phyloP scores from a whole-genome alignment of 2,329 filamentous ascomycete species.

The Aspergillus nomiae region DNA sequence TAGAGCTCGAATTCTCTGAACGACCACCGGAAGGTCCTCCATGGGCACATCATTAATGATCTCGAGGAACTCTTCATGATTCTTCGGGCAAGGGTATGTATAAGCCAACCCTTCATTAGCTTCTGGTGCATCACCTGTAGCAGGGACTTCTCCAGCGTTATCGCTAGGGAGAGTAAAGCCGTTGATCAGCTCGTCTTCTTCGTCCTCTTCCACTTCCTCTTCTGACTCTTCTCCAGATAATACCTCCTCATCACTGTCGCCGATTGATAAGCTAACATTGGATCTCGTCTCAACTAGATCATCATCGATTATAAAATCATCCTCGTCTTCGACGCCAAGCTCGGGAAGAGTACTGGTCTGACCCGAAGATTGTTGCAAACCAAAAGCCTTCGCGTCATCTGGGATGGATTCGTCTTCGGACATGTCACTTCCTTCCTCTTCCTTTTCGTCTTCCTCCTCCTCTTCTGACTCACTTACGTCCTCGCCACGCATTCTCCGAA shows the following conservation, averaged over 20 bases:
- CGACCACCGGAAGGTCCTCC: constrained; percentile 71
- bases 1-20: constrained; percentile 88
- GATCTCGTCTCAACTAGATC: constrained; percentile 83
- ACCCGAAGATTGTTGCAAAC: constrained; percentile 56
- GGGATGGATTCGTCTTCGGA: constrained; percentile 50
- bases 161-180: constrained; percentile 56
- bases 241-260: constrained; percentile 57
- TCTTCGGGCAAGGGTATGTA: constrained; percentile 82
- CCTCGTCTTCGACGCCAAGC: constrained; percentile 84
- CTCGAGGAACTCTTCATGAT: constrained; percentile 70
- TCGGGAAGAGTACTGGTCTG: constrained; percentile 41
- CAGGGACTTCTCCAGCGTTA: constrained; percentile 21
- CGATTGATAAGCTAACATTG: constrained; percentile 45
- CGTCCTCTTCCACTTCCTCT: constrained; percentile 52
- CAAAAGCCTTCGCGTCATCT: constrained; percentile 64
- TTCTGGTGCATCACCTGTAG: constrained; percentile 47
- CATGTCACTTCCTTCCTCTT: constrained; percentile 41
- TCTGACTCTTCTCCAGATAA: constrained; percentile 57
- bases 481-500: constrained; percentile 85
- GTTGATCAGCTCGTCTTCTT: constrained; percentile 72
- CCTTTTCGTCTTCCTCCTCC: constrained; percentile 45
- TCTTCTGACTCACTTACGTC: constrained; percentile 61
- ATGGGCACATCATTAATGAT: constrained; percentile 64
- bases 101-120: constrained; percentile 65
- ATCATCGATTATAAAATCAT: constrained; percentile 89